A percentile compares a stretch with the other conserved stretches of the same genome.
These are phyloP conservation scores for Calendula officinalis DNA, from an alignment of 129 eudicot species.

Conservation along the genomic window DNA sequence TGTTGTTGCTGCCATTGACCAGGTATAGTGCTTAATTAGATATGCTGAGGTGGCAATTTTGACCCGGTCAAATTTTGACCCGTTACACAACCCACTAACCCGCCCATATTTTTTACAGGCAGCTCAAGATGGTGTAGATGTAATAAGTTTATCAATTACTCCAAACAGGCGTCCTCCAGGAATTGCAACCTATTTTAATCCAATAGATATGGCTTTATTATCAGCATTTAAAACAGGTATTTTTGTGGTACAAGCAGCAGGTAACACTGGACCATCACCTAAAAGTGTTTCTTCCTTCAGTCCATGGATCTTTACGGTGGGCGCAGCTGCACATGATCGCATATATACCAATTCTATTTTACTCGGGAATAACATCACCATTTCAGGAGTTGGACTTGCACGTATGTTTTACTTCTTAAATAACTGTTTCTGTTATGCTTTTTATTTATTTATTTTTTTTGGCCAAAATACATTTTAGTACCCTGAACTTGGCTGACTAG, in stretches of 20 bases:
- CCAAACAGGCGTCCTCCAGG: slow-evolving; percentile 99
- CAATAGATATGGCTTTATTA: slow-evolving; percentile 92
- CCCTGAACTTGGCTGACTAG: no score
- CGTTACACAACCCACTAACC: not conserved
- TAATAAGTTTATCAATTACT: slow-evolving; percentile 86
- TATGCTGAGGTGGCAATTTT: not conserved
- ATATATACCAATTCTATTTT: slow-evolving; percentile 65
- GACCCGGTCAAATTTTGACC: not conserved
- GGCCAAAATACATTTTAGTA: no score
- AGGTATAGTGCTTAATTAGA: slow-evolving; percentile 52
- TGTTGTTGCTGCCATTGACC: slow-evolving; percentile 99
- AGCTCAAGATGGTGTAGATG: slow-evolving; percentile 96
- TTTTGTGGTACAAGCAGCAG: slow-evolving; percentile 98
- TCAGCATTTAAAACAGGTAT: slow-evolving; percentile 93
- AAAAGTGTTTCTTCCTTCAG: slow-evolving; percentile 90
- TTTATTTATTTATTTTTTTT: not conserved
- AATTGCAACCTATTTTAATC: slow-evolving; percentile 87
- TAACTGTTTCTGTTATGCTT: slow-evolving; percentile 2
- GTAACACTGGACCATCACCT: slow-evolving; percentile 95
- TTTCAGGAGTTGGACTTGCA: slow-evolving; percentile 95
- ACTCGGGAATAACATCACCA: slow-evolving; percentile 78
- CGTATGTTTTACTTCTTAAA: slow-evolving; percentile 38
- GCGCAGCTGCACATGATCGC: slow-evolving; percentile 95
- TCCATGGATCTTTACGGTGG: slow-evolving; percentile 98
- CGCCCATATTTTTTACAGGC: slow-evolving; percentile 54